Percentiles rank a stretch among this genome's conserved stretches.
Conservation (phyloP, 108 stramenopile genomes). For the Stephanodiscus minutulus region DNA sequence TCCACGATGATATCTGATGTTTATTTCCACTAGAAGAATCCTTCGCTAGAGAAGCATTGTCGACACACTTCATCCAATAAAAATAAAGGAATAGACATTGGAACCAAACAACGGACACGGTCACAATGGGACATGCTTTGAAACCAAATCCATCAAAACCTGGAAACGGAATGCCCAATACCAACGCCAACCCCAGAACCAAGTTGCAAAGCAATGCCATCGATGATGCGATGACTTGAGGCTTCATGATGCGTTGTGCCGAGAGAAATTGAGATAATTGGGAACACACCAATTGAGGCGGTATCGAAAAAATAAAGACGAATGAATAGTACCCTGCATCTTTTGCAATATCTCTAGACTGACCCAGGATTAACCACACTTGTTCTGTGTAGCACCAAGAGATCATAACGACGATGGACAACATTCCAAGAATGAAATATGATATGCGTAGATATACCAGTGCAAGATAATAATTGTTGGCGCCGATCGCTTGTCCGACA, state of each 20-base stretch:
- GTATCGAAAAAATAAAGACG: constrained; percentile 64
- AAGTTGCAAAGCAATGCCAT: constrained; percentile 71
- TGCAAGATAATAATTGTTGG: constrained; percentile 46
- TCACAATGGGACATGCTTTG: constrained; percentile 79
- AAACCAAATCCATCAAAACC: constrained; percentile 76
- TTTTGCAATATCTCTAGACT: constrained; percentile 46
- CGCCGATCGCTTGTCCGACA: constrained; percentile 50
- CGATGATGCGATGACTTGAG: constrained; percentile 61
- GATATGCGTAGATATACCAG: constrained; percentile 54
- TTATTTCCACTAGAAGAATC: neutral
- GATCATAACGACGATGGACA: constrained; percentile 56
- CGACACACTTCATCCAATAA: constrained; percentile 56
- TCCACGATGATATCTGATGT: constrained; percentile 12
- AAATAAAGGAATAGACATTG: constrained; percentile 51
- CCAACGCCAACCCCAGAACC: constrained; percentile 68
- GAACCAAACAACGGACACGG: constrained; percentile 61
- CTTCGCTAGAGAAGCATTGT: neutral
- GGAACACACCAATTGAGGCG: constrained; percentile 59
- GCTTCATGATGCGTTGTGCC: constrained; percentile 78
- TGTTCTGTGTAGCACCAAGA: constrained; percentile 68
- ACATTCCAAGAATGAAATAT: constrained; percentile 30
- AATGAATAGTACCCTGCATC: constrained; percentile 78
- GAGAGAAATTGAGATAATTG: constrained; percentile 81
- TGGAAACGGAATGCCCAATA: constrained; percentile 73
- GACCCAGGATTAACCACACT: constrained; percentile 61